Base-by-base conservation (phyloP, 805 yeast species). In the Zygotorulaspora danielsina region DNA sequence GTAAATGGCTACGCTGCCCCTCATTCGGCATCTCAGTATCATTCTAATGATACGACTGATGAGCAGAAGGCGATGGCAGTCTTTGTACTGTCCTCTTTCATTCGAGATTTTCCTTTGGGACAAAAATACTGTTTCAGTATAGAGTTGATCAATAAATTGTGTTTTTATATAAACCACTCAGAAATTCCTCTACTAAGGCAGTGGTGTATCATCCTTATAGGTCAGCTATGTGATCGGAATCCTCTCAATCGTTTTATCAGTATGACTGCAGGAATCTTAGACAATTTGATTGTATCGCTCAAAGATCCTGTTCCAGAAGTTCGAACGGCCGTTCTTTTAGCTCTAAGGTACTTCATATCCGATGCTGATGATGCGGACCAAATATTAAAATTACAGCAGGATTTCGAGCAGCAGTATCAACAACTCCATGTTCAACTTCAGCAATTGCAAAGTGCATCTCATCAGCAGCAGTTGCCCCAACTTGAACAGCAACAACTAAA, bases 41-140 rank as follows among this genome's bases (percentile, higher is more conserved):
- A 41, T n/a, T 47, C 54, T 2, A 61, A 51, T 40, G 60, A 59
- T 38, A 63, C 65, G 6, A 77, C 78, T 39, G 87, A 82, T 51
- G 95, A 87, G 51, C 96, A 90, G 56, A 81, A 87, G 57, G 97
- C 97, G 0, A 85, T 90, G 86, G 84, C 97, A 64, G 94, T 95
- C 0, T 86, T 93, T 55, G 87, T 93, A 12, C 66, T 90, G 19
- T 75, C 96, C 0, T 71, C 89, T 45, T 90, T 93, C 64, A 83
- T 88, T 29, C 75, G 84, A 45, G 94, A 84, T 34, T 85, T 78
- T 61, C 75, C 75, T 33, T 73, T 76, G 41, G 97, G 95, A 0
- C 96, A 88, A 56, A 73, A 84, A 41, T 70, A 84, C 20, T 81
- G 95, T 46, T 79, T 84, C 48, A 81, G 84, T 4, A 70, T 81